Percentiles rank a stretch among this genome's conserved stretches.
Evolutionary conservation across 768 basidiomycete species (phyloP).

Genomic region (Phylloporus arenicola): DNA sequence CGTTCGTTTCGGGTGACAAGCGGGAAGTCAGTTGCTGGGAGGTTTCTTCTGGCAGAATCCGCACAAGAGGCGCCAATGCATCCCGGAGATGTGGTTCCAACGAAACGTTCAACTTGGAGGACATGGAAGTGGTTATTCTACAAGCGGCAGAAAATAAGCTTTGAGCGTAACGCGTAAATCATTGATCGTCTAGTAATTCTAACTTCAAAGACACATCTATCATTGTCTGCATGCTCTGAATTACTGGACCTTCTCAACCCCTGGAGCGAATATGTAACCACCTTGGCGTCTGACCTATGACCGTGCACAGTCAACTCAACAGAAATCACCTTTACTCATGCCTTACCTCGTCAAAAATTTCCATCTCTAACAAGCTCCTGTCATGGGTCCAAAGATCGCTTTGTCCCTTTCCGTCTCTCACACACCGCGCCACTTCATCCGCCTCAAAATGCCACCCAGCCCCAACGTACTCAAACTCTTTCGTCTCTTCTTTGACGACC

Average conservation of each 20-base stretch:
- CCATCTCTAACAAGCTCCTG: constrained; percentile 77
- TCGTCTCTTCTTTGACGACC: constrained; percentile 53
- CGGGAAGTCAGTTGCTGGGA: constrained; percentile 38
- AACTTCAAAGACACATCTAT: too few relatives aligned
- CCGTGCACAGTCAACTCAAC: constrained; percentile 11
- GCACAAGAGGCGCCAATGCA: constrained; percentile 40
- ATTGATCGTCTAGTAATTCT: too few relatives aligned
- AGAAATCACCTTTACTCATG: constrained; percentile 2
- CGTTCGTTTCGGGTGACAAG: constrained; percentile 23
- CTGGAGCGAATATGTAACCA: constrained; percentile 55
- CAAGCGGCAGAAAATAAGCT: too few relatives aligned
- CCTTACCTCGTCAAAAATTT: constrained; percentile 76
- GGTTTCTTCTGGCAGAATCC: constrained; percentile 42
- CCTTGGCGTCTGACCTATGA: constrained; percentile 62
- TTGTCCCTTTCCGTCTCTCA: constrained; percentile 67
- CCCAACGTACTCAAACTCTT: constrained; percentile 54
- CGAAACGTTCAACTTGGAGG: constrained; percentile 49
- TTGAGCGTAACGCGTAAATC: too few relatives aligned
- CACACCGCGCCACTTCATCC: constrained; percentile 79
- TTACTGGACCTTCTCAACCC: constrained; percentile 46
- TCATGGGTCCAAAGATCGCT: constrained; percentile 72
- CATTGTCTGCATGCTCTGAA: too few relatives aligned
- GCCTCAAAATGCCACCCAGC: constrained; percentile 82
- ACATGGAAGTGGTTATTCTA: background rate
- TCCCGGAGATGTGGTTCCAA: constrained; percentile 60